Evolutionary conservation across 306 rosid genomes (phyloP).

Genomic region (Cucurbita ficifolia): DNA sequence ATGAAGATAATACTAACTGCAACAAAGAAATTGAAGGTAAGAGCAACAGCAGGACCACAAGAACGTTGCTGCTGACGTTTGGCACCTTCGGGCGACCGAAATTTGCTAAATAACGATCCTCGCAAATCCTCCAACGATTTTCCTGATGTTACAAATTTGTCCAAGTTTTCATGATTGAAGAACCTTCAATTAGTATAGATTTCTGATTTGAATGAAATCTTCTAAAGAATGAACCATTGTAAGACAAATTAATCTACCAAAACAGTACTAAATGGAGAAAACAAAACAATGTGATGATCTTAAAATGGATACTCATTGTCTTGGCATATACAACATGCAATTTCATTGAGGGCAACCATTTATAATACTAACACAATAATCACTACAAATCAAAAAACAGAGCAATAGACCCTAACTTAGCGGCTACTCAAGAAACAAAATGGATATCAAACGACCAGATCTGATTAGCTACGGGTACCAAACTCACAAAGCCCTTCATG

Average conservation of each 20-base stretch:
- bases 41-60: constrained; percentile 65
- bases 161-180: background rate
- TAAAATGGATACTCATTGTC: background rate
- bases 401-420: background rate
- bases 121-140: constrained; percentile 59
- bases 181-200: background rate
- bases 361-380: background rate
- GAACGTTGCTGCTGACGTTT: constrained; percentile 50
- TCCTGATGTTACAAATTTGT: constrained; percentile 20
- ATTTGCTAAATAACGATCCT: constrained; percentile 42
- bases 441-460: background rate
- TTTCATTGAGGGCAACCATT: background rate
- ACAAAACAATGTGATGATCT: background rate
- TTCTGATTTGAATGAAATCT: background rate
- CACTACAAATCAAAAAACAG: background rate
- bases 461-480: background rate
- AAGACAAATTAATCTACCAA: background rate
- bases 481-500: background rate
- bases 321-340: background rate
- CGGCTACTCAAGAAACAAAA: background rate
- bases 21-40: constrained; percentile 65
- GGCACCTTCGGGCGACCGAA: constrained; percentile 49
- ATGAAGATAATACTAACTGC: constrained; percentile 69
- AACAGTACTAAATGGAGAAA: background rate
- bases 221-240: background rate